phyloP scores from a whole-genome alignment of 2,329 filamentous ascomycete species.

The Fusarium domesticum region DNA sequence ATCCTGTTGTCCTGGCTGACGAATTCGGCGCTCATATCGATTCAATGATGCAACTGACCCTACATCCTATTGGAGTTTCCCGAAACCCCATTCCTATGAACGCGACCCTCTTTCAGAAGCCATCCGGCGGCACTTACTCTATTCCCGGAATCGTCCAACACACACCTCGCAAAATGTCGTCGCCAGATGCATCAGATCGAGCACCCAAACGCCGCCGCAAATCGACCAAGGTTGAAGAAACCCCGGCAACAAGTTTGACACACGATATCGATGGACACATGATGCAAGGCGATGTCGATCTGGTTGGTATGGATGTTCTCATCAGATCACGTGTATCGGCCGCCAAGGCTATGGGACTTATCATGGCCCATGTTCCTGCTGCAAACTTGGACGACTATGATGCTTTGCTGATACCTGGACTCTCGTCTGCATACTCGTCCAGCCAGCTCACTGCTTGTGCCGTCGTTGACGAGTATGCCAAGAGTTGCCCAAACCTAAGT shows the following conservation, averaged over 20 bases:
- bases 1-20: slow-evolving; percentile 61
- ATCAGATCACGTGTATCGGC: slow-evolving; percentile 87
- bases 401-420: slow-evolving; percentile 59
- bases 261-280: slow-evolving; percentile 98
- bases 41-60: slow-evolving; percentile 76
- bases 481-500: slow-evolving; percentile 48
- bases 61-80: slow-evolving; percentile 89
- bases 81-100: slow-evolving; percentile 93
- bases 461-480: slow-evolving; percentile 85
- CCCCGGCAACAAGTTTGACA: slow-evolving; percentile 58
- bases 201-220: slow-evolving; percentile 75
- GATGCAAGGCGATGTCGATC: slow-evolving; percentile 93
- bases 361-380: slow-evolving; percentile 74
- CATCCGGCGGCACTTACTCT: slow-evolving; percentile 82
- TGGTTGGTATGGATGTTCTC: slow-evolving; percentile 85
- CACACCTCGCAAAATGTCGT: slow-evolving; percentile 46
- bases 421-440: slow-evolving; percentile 74
- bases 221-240: slow-evolving; percentile 76
- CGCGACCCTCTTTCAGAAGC: slow-evolving; percentile 81
- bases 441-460: slow-evolving; percentile 82
- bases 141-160: slow-evolving; percentile 45
- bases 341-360: slow-evolving; percentile 78
- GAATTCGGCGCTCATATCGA: slow-evolving; percentile 75
- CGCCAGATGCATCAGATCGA: slow-evolving; percentile 57
- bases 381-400: slow-evolving; percentile 62